Base-by-base conservation (phyloP, 202 grass and related monocot species). In the Saccharum hybrid region DNA sequence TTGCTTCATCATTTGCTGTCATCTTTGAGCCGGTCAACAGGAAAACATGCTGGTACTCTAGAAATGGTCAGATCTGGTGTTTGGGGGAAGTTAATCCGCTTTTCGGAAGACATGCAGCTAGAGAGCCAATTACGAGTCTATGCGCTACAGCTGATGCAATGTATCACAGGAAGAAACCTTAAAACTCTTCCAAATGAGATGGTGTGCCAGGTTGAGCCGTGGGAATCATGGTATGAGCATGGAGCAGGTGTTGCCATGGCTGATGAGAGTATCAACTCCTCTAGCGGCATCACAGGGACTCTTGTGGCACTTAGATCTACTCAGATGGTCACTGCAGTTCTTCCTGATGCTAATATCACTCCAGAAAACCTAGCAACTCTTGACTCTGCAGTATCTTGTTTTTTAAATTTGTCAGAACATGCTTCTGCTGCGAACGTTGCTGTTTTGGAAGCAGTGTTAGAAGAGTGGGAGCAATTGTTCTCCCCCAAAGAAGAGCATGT, bases 391-490 rank as follows among this genome's bases (percentile, higher is more conserved):
- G 85, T 92, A 79, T 94, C 89, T 86, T 94, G 96, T 38, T 98
- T 98, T 83, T 88, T 98, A 74, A 75, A 87, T 26, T 82, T 98
- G 72, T 95, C 78, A 15, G 87, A 96, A 89, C 76, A 38, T 83
- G 86, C 86, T 89, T 89, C 93, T 87, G 78, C 71, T 22, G 75
- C 84, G 68, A 81, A 63, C 76, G 59, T 96, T 71, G 61, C 68
- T 85, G 71, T 92, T 92, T 76, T 98, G 85, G 88, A 90, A 83
- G 79, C 74, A 67, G 89, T 98, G 59, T 88, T 98, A 84, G 89
- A 98, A 68, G 89, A 98, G 86, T 98, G 96, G 96, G 93, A 98
- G 18, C 90, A 95, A 71, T 63, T 98, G 69, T 98, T 96, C 52
- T 87, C 74, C 73, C 64, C 43, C 10, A 92, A 80, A 87, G 72